A percentile compares a stretch with the other conserved stretches of the same genome.
These are phyloP conservation scores for Triticum aestivum DNA, from an alignment of 176 grass and related monocot genomes.

Conservation along the genomic window IWGSC_CS_RefSeq_v2.1 NC_057807.1:269609896-269610395, in stretches of 20 bases:
- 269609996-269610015: not conserved
- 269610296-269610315: not conserved
- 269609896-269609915: not conserved
- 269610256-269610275: not conserved
- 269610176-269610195: conserved; percentile 1
- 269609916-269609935: not conserved
- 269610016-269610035: not conserved
- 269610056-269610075: not conserved
- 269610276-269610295: not conserved
- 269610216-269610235: not conserved
- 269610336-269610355: not conserved
- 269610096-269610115: not conserved
- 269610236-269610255: conserved; percentile 8
- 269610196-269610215: not conserved
- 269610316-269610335: not conserved
- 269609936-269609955: not conserved
- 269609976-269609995: not conserved
- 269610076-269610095: not conserved
- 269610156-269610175: not conserved
- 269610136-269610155: not conserved
- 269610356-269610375: not conserved
- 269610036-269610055: not conserved
- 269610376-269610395: not conserved
- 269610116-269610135: not conserved
- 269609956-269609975: not conserved